A percentile compares a stretch with the other conserved stretches of the same genome.
phyloP scores from a whole-genome alignment of 129 eudicot species.

The Glebionis coronaria region DNA sequence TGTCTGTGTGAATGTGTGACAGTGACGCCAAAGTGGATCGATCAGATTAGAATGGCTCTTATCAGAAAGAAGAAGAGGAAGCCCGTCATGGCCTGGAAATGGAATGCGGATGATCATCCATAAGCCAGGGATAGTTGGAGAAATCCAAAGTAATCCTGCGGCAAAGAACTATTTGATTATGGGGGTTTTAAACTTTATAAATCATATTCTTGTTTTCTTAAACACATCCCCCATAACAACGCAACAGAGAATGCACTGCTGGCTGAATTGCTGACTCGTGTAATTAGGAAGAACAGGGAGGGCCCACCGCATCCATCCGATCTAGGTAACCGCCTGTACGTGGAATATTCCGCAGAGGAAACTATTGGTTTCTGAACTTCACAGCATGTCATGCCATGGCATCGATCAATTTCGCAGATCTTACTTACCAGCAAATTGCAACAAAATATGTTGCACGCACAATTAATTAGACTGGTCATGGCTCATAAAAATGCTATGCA shows the following conservation, averaged over 20 bases:
- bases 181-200: conserved; percentile 58
- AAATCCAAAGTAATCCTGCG: conserved; percentile 70
- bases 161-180: conserved; percentile 79
- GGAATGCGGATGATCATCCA: conserved; percentile 58
- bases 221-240: conserved; percentile 60
- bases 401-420: conserved; percentile 17
- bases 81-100: conserved; percentile 54
- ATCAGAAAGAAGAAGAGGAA: conserved; percentile 56
- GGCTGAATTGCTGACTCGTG: conserved; percentile 23
- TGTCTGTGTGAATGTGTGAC: conserved; percentile 65
- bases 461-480: not conserved
- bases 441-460: conserved; percentile 8
- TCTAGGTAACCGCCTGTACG: conserved; percentile 19
- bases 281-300: conserved; percentile 18
- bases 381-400: conserved; percentile 22
- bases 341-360: conserved; percentile 11
- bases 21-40: conserved; percentile 56
- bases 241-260: conserved; percentile 33
- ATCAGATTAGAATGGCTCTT: conserved; percentile 56
- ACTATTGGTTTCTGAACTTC: conserved; percentile 8
- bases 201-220: conserved; percentile 36
- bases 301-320: conserved; percentile 11
- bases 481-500: no score
- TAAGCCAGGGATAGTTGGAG: no score
- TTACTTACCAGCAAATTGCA: conserved; percentile 30